Base-by-base conservation (phyloP, 192 early-diverging fungal genomes). In the Mortierella antarctica region DNA sequence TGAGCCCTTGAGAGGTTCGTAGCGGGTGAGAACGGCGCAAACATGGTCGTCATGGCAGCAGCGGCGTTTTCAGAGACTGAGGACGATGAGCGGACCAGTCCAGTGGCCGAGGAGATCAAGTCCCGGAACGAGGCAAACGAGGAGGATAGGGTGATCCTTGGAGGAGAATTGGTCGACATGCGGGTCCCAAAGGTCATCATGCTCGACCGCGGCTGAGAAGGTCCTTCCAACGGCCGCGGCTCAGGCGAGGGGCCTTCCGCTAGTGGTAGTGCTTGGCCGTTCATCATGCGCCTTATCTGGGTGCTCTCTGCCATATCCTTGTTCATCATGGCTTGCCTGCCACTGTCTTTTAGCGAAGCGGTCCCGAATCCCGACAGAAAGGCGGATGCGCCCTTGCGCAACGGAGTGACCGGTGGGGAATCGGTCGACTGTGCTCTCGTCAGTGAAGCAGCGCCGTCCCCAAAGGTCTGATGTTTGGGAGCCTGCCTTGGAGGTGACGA, bases 1-100 rank as follows among this genome's bases (percentile, higher is more conserved):
- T 65, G 68, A 5, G 69, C 60, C 23, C 76, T 54, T 42, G 57
- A 69, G n/a, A 79, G 17, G 45, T 60, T 71, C 1, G 57, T 21
- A 17, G 42, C 51, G 2, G 75, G 41, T 13, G 63, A 66, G 41
- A 64, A 44, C 41, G 74, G 31, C 3, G 67, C 54, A 7, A 61
- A 23, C 1, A 46, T 42, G 9, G 31, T 31, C 31, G 31, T 31
- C 31, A 3, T 18, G 17, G 15, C 5, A 49, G 2, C 18, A 63
- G 44, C 17, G 2, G 8, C 10, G 3, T n/a, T n/a, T 2, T 49
- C 10, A 51, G 62, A 20, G 8, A 59, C 57, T 7, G 57, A 42
- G 14, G 68, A 62, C 2, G 67, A 58, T 14, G 64, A 66, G 6
- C 58, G 48, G 20, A 13, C 62, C 5, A 67, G 58, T 1, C 65